Percentiles rank a stretch among this genome's conserved stretches.
These are phyloP conservation scores for Jasminum sambac DNA, from an alignment of 257 asterid species.

Conservation along the genomic window DNA sequence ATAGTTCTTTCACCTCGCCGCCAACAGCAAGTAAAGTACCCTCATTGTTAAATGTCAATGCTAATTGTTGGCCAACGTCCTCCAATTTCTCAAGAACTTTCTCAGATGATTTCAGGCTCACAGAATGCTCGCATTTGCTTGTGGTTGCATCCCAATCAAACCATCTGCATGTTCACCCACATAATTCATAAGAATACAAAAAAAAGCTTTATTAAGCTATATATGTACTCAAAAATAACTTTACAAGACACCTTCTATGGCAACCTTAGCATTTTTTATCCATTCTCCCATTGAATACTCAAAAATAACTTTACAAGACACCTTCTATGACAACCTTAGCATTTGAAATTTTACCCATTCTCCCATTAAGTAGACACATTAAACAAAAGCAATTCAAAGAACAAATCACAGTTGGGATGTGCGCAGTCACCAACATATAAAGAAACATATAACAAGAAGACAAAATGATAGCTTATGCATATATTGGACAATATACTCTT, in stretches of 20 bases:
- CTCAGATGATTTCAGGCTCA: conserved; percentile 65
- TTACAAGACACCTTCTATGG: background rate
- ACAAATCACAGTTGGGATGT: background rate
- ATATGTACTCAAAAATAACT: background rate
- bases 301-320: background rate
- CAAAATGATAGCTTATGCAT: background rate
- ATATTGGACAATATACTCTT: background rate
- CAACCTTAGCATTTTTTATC: background rate
- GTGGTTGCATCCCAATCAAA: conserved; percentile 61
- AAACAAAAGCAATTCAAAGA: background rate
- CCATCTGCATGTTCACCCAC: conserved; percentile 51
- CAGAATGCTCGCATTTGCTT: conserved; percentile 33
- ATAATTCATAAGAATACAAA: conserved; percentile 6
- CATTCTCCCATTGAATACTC: background rate
- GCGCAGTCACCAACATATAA: background rate
- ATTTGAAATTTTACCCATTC: background rate
- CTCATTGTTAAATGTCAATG: conserved; percentile 62
- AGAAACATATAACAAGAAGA: background rate
- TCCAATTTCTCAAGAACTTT: conserved; percentile 58
- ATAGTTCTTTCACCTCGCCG: conserved; percentile 74
- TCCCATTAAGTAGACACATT: background rate
- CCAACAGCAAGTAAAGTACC: conserved; percentile 91
- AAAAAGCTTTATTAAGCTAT: conserved; percentile 21
- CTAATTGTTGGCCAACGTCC: conserved; percentile 84
- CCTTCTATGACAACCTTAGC: background rate